Conservation (phyloP, 495 filamentous ascomycete species). For the Bacidia gigantensis region DNA sequence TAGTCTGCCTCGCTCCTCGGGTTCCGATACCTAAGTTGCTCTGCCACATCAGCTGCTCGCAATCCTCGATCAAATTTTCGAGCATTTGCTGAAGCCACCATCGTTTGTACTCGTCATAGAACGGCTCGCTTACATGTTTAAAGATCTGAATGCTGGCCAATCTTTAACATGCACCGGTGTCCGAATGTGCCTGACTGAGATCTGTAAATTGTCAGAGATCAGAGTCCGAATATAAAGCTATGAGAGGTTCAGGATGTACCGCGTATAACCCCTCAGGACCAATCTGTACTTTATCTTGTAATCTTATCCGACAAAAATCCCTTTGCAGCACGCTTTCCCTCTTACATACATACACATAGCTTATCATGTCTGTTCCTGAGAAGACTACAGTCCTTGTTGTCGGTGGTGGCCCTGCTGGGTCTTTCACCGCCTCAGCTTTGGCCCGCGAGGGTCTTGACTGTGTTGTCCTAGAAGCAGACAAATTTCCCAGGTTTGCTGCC, state of each 20-base stretch:
- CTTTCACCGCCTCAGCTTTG: constrained; percentile 29
- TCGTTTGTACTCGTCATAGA: no score
- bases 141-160: no score
- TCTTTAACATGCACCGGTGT: no score
- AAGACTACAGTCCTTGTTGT: constrained; percentile 30
- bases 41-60: background rate
- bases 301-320: background rate
- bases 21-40: background rate
- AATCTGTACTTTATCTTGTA: background rate
- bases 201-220: no score
- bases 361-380: constrained; percentile 25
- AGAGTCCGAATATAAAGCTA: no score
- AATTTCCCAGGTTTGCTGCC: constrained; percentile 27
- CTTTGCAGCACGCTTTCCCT: no score
- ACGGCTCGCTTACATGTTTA: no score
- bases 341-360: no score
- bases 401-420: constrained; percentile 35
- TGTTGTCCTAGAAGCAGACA: constrained; percentile 33
- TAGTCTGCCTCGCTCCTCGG: background rate
- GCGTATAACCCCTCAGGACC: no score
- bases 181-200: no score
- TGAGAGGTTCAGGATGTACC: no score
- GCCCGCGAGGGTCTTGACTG: constrained; percentile 31
- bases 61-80: background rate
- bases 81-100: no score